Conservation (phyloP, 2,329 filamentous ascomycete genomes). For the Lasiodiplodia gonubiensis region DNA sequence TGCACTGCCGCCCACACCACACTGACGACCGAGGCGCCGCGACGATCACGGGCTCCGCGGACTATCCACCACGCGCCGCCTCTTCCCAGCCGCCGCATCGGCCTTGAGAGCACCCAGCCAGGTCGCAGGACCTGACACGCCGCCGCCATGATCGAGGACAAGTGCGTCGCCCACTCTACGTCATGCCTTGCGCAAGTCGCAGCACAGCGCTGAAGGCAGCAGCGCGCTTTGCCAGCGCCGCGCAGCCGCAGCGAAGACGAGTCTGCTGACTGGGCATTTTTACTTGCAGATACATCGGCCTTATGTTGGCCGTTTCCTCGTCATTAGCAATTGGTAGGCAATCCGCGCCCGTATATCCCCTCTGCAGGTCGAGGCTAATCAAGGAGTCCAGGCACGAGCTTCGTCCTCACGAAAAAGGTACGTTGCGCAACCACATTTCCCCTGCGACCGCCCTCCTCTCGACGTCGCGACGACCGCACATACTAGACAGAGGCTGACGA, state of each 20-base stretch:
- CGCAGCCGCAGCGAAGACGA: neutral
- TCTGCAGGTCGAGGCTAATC: conserved; percentile 31
- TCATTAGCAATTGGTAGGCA: conserved; percentile 47
- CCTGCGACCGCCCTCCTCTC: conserved; percentile 9
- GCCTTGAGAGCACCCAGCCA: conserved; percentile 7
- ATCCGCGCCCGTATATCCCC: neutral
- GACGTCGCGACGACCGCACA: neutral
- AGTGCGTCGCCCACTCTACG: conserved; percentile 37
- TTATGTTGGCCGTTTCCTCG: conserved; percentile 48
- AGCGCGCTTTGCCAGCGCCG: neutral
- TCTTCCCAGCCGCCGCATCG: conserved; percentile 10
- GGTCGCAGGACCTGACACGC: conserved; percentile 18
- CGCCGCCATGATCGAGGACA: conserved; percentile 47
- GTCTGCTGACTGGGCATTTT: neutral
- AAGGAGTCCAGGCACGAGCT: conserved; percentile 75
- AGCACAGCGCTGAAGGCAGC: neutral
- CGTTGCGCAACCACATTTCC: conserved; percentile 35
- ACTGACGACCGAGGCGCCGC: neutral
- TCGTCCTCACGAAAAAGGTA: conserved; percentile 99
- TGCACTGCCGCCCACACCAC: neutral
- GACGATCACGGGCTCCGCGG: conserved; percentile 20
- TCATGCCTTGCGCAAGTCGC: neutral
- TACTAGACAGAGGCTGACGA: conserved; percentile 31
- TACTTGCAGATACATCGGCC: conserved; percentile 46
- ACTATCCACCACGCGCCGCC: conserved; percentile 7